A percentile compares a stretch with the other conserved stretches of the same genome.
Conservation (phyloP, 2,329 filamentous ascomycete species). For the Fusarium aywerte region DNA sequence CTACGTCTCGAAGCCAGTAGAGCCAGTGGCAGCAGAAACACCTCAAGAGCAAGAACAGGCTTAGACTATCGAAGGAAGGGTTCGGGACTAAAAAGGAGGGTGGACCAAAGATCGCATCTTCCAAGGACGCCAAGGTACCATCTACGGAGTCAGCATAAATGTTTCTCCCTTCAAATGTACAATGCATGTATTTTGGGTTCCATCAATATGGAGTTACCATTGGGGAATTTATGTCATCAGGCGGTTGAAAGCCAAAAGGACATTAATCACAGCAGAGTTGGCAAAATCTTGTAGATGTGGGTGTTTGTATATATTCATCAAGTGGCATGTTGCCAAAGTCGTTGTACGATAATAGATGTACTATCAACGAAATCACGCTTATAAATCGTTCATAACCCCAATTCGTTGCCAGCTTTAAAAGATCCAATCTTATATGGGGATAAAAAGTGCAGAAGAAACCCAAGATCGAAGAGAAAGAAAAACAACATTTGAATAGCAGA, state of each 20-base stretch:
- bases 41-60: background rate
- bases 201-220: background rate
- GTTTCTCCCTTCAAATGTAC: slow-evolving; percentile 1
- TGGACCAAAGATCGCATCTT: background rate
- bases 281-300: slow-evolving; percentile 25
- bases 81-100: background rate
- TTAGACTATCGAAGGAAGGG: background rate
- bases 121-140: background rate
- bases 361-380: slow-evolving; percentile 43
- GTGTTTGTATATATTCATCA: slow-evolving; percentile 36
- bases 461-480: slow-evolving; percentile 17
- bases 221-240: background rate
- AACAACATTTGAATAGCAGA: slow-evolving; percentile 12
- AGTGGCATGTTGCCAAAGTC: slow-evolving; percentile 42
- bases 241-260: slow-evolving; percentile 2
- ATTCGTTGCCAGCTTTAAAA: slow-evolving; percentile 14
- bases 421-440: slow-evolving; percentile 29
- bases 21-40: slow-evolving; percentile 15
- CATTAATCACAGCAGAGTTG: slow-evolving; percentile 12
- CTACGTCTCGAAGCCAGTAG: slow-evolving; percentile 34
- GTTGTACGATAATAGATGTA: slow-evolving; percentile 48
- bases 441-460: slow-evolving; percentile 6
- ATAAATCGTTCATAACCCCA: slow-evolving; percentile 25
- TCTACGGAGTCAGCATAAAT: background rate
- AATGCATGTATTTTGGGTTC: slow-evolving; percentile 16